These are phyloP conservation scores for Aspergillus chevalieri DNA, from an alignment of 2,329 filamentous ascomycete genomes.

Conservation along the genomic window DNA sequence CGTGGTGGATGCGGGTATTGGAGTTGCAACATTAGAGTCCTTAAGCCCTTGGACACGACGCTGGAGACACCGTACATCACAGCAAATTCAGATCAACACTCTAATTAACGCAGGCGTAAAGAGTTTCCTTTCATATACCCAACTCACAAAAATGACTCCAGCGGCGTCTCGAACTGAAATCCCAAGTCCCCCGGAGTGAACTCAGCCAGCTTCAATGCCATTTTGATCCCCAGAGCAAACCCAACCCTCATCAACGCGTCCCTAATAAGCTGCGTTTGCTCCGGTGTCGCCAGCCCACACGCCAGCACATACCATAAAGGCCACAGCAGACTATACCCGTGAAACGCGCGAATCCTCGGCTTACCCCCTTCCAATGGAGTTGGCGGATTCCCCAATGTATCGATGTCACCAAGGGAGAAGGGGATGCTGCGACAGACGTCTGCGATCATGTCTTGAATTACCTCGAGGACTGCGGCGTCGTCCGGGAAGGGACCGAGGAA, in stretches of 20 bases:
- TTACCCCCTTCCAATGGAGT: conserved; percentile 6
- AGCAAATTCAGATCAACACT: too few species aligned
- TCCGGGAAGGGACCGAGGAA: conserved; percentile 2
- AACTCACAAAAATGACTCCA: neutral
- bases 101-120: too few species aligned
- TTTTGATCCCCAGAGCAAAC: conserved; percentile 27
- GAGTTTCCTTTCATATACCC: too few species aligned
- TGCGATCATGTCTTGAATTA: conserved; percentile 28
- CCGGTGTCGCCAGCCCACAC: conserved; percentile 26
- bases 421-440: conserved; percentile 32
- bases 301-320: conserved; percentile 33
- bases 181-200: neutral
- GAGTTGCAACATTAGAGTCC: too few species aligned
- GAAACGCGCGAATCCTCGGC: conserved; percentile 23
- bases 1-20: too few species aligned
- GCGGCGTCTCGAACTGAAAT: conserved; percentile 4
- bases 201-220: conserved; percentile 25
- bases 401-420: conserved; percentile 27
- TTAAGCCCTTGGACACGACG: too few species aligned
- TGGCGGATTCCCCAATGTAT: conserved; percentile 23
- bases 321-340: conserved; percentile 30
- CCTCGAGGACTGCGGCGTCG: conserved; percentile 7
- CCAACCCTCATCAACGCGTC: conserved; percentile 23
- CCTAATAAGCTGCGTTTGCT: conserved; percentile 24
- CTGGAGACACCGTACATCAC: too few species aligned